Conservation (phyloP, 2,329 filamentous ascomycete genomes). For the Pyrenophora teres region DNA sequence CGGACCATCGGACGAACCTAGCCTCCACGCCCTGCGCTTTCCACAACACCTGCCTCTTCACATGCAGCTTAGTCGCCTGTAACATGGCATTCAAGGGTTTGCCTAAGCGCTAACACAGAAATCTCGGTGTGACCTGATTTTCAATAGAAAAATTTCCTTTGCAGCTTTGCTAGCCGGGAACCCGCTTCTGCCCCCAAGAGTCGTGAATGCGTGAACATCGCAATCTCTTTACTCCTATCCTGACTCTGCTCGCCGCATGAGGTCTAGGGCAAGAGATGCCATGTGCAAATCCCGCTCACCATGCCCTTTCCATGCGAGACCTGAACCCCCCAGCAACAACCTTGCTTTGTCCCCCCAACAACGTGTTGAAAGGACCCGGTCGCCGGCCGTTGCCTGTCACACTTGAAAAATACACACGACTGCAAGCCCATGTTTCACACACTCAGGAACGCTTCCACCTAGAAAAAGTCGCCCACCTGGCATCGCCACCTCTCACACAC, state of each 20-base stretch:
- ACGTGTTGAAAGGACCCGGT: conserved; percentile 5
- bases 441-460: not conserved
- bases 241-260: not conserved
- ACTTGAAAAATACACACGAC: not conserved
- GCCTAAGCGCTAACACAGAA: not conserved
- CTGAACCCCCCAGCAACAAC: not conserved
- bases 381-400: conserved; percentile 3
- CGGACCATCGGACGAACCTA: conserved; percentile 16
- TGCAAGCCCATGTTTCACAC: conserved; percentile 9
- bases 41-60: not conserved
- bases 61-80: not conserved
- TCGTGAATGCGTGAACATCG: conserved; percentile 6
- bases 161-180: not conserved
- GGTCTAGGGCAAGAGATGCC: not conserved
- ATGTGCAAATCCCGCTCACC: conserved; percentile 2
- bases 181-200: not conserved
- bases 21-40: conserved; percentile 1
- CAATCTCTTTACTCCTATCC: conserved; percentile 10
- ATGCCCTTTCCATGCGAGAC: not conserved
- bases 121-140: not conserved
- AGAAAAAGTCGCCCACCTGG: too few relatives aligned
- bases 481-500: too few relatives aligned
- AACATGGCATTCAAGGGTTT: not conserved
- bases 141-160: conserved; percentile 2
- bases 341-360: conserved; percentile 2